Percentiles rank a stretch among this genome's conserved stretches.
These are phyloP conservation scores for Cnidoscolus chayamansa DNA, from an alignment of 441 rosid genomes.

Conservation along the genomic window DNA sequence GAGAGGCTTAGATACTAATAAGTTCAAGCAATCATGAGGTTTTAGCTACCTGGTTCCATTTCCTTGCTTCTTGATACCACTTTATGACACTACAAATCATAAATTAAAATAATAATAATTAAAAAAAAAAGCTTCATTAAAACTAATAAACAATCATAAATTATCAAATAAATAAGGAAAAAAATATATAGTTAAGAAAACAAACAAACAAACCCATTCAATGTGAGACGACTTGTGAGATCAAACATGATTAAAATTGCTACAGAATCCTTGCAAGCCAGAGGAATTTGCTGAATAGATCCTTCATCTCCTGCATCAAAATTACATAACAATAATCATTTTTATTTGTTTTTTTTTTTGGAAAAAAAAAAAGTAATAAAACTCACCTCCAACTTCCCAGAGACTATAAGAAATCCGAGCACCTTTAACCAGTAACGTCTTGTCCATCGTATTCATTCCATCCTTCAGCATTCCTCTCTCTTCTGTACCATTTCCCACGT, in stretches of 20 bases:
- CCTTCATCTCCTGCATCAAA: conserved; percentile 47
- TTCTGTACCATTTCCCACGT: conserved; percentile 59
- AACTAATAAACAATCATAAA: background rate
- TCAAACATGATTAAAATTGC: conserved; percentile 83
- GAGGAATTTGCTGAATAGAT: conserved; percentile 45
- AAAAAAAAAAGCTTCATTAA: background rate
- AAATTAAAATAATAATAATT: background rate
- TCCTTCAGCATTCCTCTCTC: conserved; percentile 32
- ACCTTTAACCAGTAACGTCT: conserved; percentile 57
- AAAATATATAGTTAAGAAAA: background rate
- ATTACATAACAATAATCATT: background rate
- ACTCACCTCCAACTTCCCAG: conserved; percentile 76
- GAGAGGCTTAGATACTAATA: background rate
- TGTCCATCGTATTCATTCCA: conserved; percentile 62
- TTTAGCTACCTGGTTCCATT: conserved; percentile 59
- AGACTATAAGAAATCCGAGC: conserved; percentile 73
- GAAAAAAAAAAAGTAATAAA: background rate
- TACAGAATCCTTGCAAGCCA: conserved; percentile 70
- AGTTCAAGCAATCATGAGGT: background rate
- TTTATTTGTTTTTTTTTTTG: background rate
- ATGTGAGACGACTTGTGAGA: conserved; percentile 67
- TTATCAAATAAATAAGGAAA: too few relatives aligned
- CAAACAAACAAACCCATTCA: conserved; percentile 41
- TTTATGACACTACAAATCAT: conserved; percentile 48
- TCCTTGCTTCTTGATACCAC: conserved; percentile 81